These are phyloP conservation scores for Penicillium macrosclerotiorum DNA, from an alignment of 495 filamentous ascomycete species.

Conservation along the genomic window DNA sequence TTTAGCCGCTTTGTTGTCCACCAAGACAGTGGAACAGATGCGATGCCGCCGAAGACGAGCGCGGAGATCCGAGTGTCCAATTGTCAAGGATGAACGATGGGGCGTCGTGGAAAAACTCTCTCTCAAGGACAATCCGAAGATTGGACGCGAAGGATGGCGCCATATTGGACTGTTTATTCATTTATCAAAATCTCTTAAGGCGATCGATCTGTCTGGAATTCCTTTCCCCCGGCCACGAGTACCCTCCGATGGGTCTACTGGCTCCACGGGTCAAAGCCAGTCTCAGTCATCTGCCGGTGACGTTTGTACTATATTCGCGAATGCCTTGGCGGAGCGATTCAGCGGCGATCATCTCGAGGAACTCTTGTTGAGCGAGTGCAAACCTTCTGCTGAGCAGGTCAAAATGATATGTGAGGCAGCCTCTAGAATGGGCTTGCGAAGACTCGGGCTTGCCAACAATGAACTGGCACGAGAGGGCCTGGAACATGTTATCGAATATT, in stretches of 20 bases:
- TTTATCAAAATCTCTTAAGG: slow-evolving; percentile 81
- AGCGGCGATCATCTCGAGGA: slow-evolving; percentile 76
- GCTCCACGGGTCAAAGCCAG: slow-evolving; percentile 4
- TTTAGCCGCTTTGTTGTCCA: slow-evolving; percentile 80
- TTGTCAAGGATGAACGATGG: slow-evolving; percentile 40
- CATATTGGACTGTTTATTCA: slow-evolving; percentile 88
- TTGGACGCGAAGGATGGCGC: slow-evolving; percentile 84
- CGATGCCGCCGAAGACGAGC: slow-evolving; percentile 42
- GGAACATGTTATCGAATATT: slow-evolving; percentile 70
- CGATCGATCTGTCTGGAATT: slow-evolving; percentile 81
- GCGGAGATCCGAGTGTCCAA: slow-evolving; percentile 21
- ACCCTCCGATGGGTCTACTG: slow-evolving; percentile 18
- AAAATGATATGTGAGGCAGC: slow-evolving; percentile 72
- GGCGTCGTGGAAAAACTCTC: slow-evolving; percentile 84
- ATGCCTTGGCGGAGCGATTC: slow-evolving; percentile 72
- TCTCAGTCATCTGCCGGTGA: slow-evolving; percentile 30
- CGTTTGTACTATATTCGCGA: slow-evolving; percentile 61
- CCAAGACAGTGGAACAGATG: slow-evolving; percentile 61
- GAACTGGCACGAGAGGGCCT: slow-evolving; percentile 68
- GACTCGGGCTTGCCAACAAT: slow-evolving; percentile 83
- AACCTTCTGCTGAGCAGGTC: slow-evolving; percentile 66
- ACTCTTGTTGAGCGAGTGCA: slow-evolving; percentile 77
- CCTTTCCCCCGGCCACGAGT: slow-evolving; percentile 61
- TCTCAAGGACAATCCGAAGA: slow-evolving; percentile 84
- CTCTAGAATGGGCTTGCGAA: slow-evolving; percentile 66